Evolutionary conservation across 257 asterid species (phyloP).

Genomic region (Verbena officinalis): DNA sequence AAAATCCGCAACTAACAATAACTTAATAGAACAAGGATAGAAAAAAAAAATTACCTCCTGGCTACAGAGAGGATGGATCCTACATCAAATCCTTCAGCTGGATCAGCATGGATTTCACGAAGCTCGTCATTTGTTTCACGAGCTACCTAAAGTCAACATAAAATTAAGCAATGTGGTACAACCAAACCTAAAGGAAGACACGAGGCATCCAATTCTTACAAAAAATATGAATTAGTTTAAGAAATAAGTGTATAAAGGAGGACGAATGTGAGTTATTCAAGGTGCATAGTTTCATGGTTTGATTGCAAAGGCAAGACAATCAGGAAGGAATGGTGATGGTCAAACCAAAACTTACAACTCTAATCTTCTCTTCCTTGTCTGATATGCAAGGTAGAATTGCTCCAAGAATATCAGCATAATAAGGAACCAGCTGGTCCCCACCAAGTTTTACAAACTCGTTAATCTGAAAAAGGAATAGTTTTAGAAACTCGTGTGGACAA

Average conservation of each 20-base stretch:
- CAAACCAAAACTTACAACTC: slow-evolving; percentile 68
- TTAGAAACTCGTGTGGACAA: slow-evolving; percentile 28
- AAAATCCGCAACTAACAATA: slow-evolving; percentile 15
- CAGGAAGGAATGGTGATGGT: slow-evolving; percentile 15
- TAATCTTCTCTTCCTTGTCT: slow-evolving; percentile 97
- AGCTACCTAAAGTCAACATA: slow-evolving; percentile 66
- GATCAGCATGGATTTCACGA: slow-evolving; percentile 80
- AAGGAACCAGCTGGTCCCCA: slow-evolving; percentile 96
- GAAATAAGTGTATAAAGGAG: too few relatives aligned
- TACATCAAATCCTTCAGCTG: slow-evolving; percentile 88
- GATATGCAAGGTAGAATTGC: slow-evolving; percentile 98
- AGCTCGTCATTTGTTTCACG: slow-evolving; percentile 98
- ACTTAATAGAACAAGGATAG: slow-evolving; percentile 21
- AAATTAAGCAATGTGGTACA: slow-evolving; percentile 28
- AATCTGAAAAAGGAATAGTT: slow-evolving; percentile 54
- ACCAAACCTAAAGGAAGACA: slow-evolving; percentile 5
- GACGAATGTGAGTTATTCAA: too few relatives aligned
- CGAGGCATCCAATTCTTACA: too few relatives aligned
- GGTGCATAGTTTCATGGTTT: too few relatives aligned
- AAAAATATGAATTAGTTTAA: too few relatives aligned
- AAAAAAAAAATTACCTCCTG: slow-evolving; percentile 60
- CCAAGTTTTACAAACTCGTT: slow-evolving; percentile 99
- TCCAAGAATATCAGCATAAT: slow-evolving; percentile 95
- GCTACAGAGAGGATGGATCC: slow-evolving; percentile 89
- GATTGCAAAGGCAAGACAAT: background rate